Base-by-base conservation (phyloP, 2,329 filamentous ascomycete species). In the Cyclaneusma minus region DNA sequence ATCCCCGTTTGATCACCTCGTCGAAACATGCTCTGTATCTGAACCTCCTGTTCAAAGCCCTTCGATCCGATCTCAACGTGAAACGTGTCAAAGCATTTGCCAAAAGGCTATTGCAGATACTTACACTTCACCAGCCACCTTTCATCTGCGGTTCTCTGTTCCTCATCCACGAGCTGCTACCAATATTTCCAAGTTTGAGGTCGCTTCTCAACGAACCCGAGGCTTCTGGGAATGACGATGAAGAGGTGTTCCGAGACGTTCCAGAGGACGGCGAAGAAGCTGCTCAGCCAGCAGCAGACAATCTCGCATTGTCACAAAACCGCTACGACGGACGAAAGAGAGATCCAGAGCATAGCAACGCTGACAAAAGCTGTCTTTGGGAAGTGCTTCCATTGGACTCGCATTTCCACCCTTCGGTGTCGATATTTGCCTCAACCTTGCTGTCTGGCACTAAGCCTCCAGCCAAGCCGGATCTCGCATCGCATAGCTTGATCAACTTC, bases 21-120 rank as follows among this genome's bases (percentile, higher is more conserved):
- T 95, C 87, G 3, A 98, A 98, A 53, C 87, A 98, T 48, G 75
- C 87, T 17, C 66, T 98, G 40, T 98, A 94, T 46, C 65, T 98
- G 34, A 98, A 98, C 45, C 62, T 98, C 10, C 56, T 98, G 4
- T 89, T 85, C 50, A 76, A 82, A 39, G 72, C 87, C 8, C 56
- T 98, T 35, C 95, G 92, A 56, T 71, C 75, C 18, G 89, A 98
- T 43, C 58, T 87, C n/a, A 89, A 85, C 48, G 68, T 82, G 32
- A 84, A 85, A 39, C 73, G 89, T 18, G 81, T 95, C 30, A 92
- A 95, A 54, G 89, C 89, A 2, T 98, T 98, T 45, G 76, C 85
- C 22, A 98, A 98, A 58, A 70, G 89, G 34, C 69, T 98, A 51
- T 58, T 95, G 22, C 89, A 98, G 49, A 62, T 92, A 21, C 63